Evolutionary conservation across 768 basidiomycete species (phyloP).

Genomic region (Lactarius sp.): DNA sequence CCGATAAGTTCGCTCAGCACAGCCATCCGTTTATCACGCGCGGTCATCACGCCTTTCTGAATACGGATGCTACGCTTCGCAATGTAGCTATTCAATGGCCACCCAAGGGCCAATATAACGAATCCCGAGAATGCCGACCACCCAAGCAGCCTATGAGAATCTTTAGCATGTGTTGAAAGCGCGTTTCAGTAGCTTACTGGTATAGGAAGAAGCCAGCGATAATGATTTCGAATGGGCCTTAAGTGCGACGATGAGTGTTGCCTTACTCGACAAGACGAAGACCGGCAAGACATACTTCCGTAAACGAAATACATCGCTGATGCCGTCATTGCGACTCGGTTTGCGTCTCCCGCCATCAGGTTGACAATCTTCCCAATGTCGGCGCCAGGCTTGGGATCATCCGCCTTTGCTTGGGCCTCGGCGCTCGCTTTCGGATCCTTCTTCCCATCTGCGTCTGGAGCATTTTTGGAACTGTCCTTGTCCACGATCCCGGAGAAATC

Average conservation of each 20-base stretch:
- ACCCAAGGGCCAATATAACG: constrained; percentile 56
- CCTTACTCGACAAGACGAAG: background rate
- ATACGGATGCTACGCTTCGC: constrained; percentile 56
- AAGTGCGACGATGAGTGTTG: background rate
- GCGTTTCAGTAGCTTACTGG: constrained; percentile 41
- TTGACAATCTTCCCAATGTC: constrained; percentile 89
- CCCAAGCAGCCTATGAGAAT: constrained; percentile 48
- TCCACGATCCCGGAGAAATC: constrained; percentile 77
- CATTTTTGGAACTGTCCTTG: constrained; percentile 35
- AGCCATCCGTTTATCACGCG: constrained; percentile 72
- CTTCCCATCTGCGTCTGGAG: constrained; percentile 5
- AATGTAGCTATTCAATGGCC: constrained; percentile 68
- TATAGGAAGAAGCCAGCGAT: constrained; percentile 73
- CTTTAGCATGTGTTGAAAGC: background rate
- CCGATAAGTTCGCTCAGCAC: constrained; percentile 74
- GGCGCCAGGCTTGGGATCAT: constrained; percentile 67
- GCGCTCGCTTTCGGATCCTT: constrained; percentile 17
- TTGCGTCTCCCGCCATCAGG: constrained; percentile 79
- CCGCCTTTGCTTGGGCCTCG: constrained; percentile 29
- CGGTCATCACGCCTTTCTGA: constrained; percentile 52
- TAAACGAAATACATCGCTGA: constrained; percentile 64
- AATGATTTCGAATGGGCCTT: constrained; percentile 72
- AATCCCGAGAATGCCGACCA: constrained; percentile 74
- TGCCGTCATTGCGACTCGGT: constrained; percentile 48
- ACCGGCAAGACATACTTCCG: constrained; percentile 41